phyloP scores from a whole-genome alignment of 2,329 filamentous ascomycete species.

The Emergomyces africanus region DNA sequence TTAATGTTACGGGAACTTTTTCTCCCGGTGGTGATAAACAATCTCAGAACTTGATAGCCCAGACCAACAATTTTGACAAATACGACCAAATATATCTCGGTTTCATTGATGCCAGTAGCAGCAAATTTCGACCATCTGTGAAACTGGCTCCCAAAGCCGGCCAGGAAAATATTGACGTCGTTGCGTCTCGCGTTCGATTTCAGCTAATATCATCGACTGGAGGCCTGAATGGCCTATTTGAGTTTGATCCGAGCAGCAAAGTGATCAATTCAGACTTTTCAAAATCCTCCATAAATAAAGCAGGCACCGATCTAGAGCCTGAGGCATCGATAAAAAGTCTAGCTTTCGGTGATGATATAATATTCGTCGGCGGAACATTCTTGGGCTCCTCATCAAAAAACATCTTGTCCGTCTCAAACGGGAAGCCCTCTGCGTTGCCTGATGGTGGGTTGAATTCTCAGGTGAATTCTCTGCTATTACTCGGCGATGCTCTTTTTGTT shows the following conservation, averaged over 20 bases:
- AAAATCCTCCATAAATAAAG: conserved; percentile 61
- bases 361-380: conserved; percentile 79
- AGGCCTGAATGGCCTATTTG: conserved; percentile 79
- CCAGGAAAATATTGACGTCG: conserved; percentile 55
- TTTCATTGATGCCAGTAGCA: conserved; percentile 61
- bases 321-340: conserved; percentile 60
- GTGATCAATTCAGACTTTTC: conserved; percentile 52
- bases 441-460: conserved; percentile 67
- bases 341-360: conserved; percentile 48
- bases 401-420: conserved; percentile 58
- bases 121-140: conserved; percentile 64
- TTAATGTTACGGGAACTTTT: conserved; percentile 68
- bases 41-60: conserved; percentile 55
- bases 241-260: conserved; percentile 59
- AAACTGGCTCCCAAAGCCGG: conserved; percentile 58
- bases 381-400: conserved; percentile 55
- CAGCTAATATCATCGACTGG: conserved; percentile 49
- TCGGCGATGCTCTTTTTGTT: conserved; percentile 58
- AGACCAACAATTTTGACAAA: conserved; percentile 94
- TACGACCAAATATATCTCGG: conserved; percentile 88
- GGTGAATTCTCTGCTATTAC: conserved; percentile 58
- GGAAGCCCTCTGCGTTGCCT: conserved; percentile 48
- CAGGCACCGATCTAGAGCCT: conserved; percentile 55
- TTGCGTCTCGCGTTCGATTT: conserved; percentile 83
- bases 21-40: conserved; percentile 36